These are phyloP conservation scores for Cyanidium caldarium DNA, from an alignment of 23 red algal genomes.

Conservation along the genomic window DNA sequence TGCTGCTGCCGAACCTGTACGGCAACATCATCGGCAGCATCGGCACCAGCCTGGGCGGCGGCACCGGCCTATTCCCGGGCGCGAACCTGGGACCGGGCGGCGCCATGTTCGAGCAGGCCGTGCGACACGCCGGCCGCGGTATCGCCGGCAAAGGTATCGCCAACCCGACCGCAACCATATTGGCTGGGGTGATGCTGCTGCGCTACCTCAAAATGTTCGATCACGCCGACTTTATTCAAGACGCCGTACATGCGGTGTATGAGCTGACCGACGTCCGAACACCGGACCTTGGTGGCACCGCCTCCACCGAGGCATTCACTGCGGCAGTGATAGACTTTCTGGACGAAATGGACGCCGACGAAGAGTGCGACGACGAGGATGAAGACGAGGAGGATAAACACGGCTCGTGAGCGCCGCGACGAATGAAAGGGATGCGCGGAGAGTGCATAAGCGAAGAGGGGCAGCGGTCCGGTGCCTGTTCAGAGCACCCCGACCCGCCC, in stretches of 20 bases:
- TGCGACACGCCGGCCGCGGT: constrained; percentile 42
- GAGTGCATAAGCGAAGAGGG: too few species aligned
- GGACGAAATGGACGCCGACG: too few species aligned
- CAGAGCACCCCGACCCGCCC: too few species aligned
- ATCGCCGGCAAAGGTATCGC: constrained; percentile 69
- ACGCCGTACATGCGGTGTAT: constrained; percentile 37
- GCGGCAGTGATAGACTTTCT: constrained; percentile 66
- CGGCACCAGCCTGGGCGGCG: constrained; percentile 64
- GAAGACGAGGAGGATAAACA: too few species aligned
- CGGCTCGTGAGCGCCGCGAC: too few species aligned
- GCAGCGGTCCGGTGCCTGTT: too few species aligned
- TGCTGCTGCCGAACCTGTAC: constrained; percentile 88
- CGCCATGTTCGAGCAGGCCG: constrained; percentile 87
- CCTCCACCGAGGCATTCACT: constrained; percentile 57
- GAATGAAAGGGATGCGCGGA: too few species aligned
- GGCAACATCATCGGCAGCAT: constrained; percentile 93
- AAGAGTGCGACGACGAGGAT: too few species aligned
- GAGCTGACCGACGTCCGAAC: constrained; percentile 33
- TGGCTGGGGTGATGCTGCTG: constrained; percentile 70
- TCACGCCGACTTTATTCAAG: constrained; percentile 61
- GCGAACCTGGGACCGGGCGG: constrained; percentile 55
- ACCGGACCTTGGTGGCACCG: constrained; percentile 38
- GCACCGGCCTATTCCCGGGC: constrained; percentile 78
- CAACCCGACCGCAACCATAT: constrained; percentile 78
- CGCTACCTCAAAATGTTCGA: constrained; percentile 55